Percentiles rank a stretch among this genome's conserved stretches.
These are phyloP conservation scores for Ophiostoma himal-ulmi DNA, from an alignment of 2,329 filamentous ascomycete species.

Conservation along the genomic window DNA sequence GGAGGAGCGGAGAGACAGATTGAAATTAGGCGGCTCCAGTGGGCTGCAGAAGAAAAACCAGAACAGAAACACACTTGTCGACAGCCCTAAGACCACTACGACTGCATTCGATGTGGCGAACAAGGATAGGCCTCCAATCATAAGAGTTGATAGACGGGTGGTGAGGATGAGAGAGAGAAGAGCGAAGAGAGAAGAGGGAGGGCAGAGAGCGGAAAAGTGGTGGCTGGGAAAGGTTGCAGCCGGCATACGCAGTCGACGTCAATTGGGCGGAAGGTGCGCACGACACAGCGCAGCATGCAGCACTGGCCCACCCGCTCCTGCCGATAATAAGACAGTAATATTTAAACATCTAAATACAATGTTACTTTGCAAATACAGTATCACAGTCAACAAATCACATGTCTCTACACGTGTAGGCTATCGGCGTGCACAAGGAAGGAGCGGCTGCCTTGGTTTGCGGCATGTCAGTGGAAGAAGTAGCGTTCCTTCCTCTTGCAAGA, in stretches of 20 bases:
- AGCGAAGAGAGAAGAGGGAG: neutral
- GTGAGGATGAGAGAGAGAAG: neutral
- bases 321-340: neutral
- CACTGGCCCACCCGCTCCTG: neutral
- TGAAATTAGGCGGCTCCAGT: neutral
- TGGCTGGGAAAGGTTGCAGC: conserved; percentile 20
- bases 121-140: neutral
- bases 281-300: conserved; percentile 2
- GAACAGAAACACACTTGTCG: neutral
- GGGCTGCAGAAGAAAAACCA: neutral
- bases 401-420: conserved; percentile 15
- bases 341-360: too few relatives aligned
- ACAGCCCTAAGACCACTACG: neutral
- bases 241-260: neutral
- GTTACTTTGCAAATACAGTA: too few relatives aligned
- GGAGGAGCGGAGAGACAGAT: neutral
- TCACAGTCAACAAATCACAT: conserved; percentile 21
- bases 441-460: conserved; percentile 14
- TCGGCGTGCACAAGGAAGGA: neutral
- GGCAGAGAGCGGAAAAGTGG: conserved; percentile 18
- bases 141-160: neutral
- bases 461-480: conserved; percentile 4
- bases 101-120: neutral
- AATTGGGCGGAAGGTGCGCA: neutral
- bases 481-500: neutral